Evolutionary conservation across 1,284 basidiomycete species (phyloP).

Genomic region (Apiotrichum sp.): DNA sequence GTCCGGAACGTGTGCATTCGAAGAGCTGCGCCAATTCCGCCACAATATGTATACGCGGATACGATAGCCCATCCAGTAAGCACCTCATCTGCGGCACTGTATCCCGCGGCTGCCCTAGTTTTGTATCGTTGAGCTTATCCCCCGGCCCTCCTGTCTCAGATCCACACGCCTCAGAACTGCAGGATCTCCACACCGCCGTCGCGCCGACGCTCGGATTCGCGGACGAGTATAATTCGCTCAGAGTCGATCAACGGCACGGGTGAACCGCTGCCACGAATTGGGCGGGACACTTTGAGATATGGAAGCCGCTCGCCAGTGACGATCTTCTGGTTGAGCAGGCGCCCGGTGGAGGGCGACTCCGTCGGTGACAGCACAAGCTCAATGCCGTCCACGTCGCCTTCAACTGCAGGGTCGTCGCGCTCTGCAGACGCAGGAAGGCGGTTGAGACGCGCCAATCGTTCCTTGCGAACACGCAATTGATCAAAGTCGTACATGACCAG

Average conservation of each 20-base stretch:
- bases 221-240: conserved; percentile 31
- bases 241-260: conserved; percentile 39
- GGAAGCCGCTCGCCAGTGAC: conserved; percentile 34
- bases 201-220: background rate
- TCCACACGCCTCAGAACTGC: conserved; percentile 21
- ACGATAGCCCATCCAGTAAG: no score
- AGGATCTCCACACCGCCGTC: conserved; percentile 19
- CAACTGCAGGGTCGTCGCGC: conserved; percentile 3
- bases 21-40: no score
- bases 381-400: conserved; percentile 17
- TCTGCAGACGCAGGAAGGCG: background rate
- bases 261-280: conserved; percentile 14
- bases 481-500: conserved; percentile 43
- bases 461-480: conserved; percentile 29
- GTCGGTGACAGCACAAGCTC: conserved; percentile 29
- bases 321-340: conserved; percentile 15
- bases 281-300: conserved; percentile 18
- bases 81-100: no score
- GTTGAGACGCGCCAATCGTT: conserved; percentile 19
- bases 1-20: no score
- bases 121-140: no score
- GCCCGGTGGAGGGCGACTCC: conserved; percentile 8
- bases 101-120: no score
- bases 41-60: no score
- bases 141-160: no score